Evolutionary conservation across 768 basidiomycete species (phyloP), one percentile per base, ranked within the genome.

Genomic region (Serendipita indica): DNA sequence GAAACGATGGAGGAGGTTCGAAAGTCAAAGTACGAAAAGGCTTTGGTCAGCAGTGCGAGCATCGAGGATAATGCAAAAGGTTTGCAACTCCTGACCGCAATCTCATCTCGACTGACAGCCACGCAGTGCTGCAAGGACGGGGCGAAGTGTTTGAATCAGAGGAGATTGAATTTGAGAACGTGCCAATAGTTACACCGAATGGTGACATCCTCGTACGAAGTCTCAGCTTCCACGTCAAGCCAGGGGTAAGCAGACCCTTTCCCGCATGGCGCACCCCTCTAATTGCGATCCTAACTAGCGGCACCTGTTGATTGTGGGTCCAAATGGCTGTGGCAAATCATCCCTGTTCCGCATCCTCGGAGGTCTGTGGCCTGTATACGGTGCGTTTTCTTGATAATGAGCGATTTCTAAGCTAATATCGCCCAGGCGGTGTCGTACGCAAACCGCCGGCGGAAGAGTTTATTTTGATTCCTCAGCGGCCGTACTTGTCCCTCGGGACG

Each of bases 171-270:
- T 96, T 99, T 63, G 86, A 93, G 64, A 77, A 84, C 60, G 94
- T 99, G 1, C 94, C 94, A 0, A 91, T 99, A 60, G 83, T 98
- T 27, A 93, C 91, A 10, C 94, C 94, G 1, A 97, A 96, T 63
- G 93, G 93, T 3, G 94, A 98, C 65, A 78, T 98, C 14, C 77
- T 99, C 3, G 78, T 99, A 57, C 79, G 78, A 69, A 83, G 76
- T 63, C 71, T 98, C 67, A 89, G 84, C 64, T 97, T 98, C 74
- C 80, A 81, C 63, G 86, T 98, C 58, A 86, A 88, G 68, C 86
- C 80, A 57, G 89, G 92, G 59, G 91, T 91, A 64, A 64, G 77
- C 69, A 20, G 30, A 58, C 43, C 37, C 25, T 57, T 39, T 43
- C n/a, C 18, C 49, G 12, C 35, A 33, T 6, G 54, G 32, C 41